These are phyloP conservation scores for Metschnikowia colocasiae DNA, from an alignment of 805 yeast species.

Conservation along the genomic window DNA sequence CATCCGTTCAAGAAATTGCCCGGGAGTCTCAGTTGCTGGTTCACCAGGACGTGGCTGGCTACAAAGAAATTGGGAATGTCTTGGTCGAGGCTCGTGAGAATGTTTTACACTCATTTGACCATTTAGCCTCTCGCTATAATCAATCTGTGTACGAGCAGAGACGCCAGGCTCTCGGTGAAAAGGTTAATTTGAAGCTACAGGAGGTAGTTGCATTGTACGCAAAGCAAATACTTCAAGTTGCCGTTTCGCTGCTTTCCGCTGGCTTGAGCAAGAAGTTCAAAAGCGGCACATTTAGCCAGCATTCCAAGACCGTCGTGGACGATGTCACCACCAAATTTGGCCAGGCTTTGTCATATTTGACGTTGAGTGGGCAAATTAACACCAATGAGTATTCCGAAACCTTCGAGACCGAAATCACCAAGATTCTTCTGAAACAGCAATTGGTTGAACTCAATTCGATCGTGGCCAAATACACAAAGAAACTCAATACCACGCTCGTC, in stretches of 20 bases:
- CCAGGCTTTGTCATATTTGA: conserved; percentile 18
- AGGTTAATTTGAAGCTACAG: conserved; percentile 42
- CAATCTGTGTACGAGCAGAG: conserved; percentile 63
- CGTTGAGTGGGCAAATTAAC: conserved; percentile 28
- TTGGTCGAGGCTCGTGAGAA: conserved; percentile 43
- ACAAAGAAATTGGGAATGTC: conserved; percentile 42
- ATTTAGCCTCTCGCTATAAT: conserved; percentile 73
- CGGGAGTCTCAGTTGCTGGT: conserved; percentile 12
- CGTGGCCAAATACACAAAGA: conserved; percentile 42
- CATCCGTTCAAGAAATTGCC: conserved; percentile 6
- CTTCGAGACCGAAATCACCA: conserved; percentile 13
- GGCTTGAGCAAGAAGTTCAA: conserved; percentile 13
- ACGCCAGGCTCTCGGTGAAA: conserved; percentile 44
- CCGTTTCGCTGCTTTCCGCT: conserved; percentile 10
- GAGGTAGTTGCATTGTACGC: conserved; percentile 37
- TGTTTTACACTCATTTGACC: conserved; percentile 56
- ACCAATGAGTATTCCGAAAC: conserved; percentile 19
- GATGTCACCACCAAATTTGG: conserved; percentile 15
- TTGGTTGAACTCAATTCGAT: conserved; percentile 30
- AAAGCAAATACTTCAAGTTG: conserved; percentile 15
- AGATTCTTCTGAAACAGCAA: conserved; percentile 37
- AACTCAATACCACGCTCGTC: conserved; percentile 44
- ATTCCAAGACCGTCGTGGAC: conserved; percentile 11
- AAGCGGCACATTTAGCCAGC: conserved; percentile 11
- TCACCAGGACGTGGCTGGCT: conserved; percentile 15